A percentile compares a stretch with the other conserved stretches of the same genome.
These are phyloP conservation scores for Zostera marina DNA, from an alignment of 116 monocot genomes.

Conservation along the genomic window DNA sequence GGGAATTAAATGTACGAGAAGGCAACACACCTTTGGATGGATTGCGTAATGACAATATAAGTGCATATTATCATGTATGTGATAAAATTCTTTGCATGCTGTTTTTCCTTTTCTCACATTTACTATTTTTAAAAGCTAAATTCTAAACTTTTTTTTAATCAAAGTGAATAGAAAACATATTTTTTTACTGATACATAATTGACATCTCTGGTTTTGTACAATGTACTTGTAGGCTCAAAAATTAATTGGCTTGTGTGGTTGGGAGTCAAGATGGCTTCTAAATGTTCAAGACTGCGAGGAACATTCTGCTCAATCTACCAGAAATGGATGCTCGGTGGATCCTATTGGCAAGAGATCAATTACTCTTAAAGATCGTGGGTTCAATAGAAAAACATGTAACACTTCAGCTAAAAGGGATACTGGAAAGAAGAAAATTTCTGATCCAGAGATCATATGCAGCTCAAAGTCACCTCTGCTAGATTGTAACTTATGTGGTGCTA, in stretches of 20 bases:
- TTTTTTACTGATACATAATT: background rate
- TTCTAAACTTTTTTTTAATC: constrained; percentile 1
- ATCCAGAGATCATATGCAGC: constrained; percentile 29
- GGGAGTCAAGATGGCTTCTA: constrained; percentile 97
- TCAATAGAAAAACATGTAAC: constrained; percentile 29
- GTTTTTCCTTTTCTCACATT: background rate
- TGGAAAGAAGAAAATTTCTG: constrained; percentile 37
- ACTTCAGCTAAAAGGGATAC: constrained; percentile 32
- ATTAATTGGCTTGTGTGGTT: constrained; percentile 89
- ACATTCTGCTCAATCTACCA: constrained; percentile 79
- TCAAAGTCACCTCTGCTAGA: constrained; percentile 68
- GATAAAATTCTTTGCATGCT: background rate
- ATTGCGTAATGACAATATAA: constrained; percentile 25
- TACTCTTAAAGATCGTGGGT: constrained; percentile 19
- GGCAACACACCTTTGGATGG: constrained; percentile 31
- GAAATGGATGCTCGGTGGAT: constrained; percentile 40
- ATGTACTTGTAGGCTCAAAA: constrained; percentile 52
- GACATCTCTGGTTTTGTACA: constrained; percentile 3
- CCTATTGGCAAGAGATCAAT: constrained; percentile 22
- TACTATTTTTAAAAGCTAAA: background rate
- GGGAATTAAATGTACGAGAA: constrained; percentile 38
- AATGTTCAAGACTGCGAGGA: constrained; percentile 94
- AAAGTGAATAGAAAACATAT: background rate
- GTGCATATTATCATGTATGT: constrained; percentile 43
- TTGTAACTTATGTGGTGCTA: constrained; percentile 86